These are phyloP conservation scores for Pythium volutum DNA, from an alignment of 352 stramenopile species.

Conservation along the genomic window DNA sequence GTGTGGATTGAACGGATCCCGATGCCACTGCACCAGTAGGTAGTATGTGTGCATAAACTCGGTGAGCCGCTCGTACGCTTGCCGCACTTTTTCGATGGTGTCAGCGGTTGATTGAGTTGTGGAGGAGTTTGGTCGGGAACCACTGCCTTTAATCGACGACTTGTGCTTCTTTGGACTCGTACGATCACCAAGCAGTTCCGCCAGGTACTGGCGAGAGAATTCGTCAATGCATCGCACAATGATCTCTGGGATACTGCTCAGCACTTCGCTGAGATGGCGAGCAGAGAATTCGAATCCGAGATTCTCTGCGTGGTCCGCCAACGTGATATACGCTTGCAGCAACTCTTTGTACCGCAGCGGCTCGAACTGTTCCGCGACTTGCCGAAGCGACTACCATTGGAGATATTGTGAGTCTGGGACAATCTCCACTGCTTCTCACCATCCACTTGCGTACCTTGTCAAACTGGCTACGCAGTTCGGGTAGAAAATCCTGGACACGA, in stretches of 20 bases:
- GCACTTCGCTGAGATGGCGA: constrained; percentile 56
- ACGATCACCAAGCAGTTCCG: constrained; percentile 36
- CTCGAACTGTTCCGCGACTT: constrained; percentile 69
- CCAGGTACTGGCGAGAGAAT: constrained; percentile 49
- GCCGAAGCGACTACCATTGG: constrained; percentile 51
- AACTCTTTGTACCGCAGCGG: constrained; percentile 74
- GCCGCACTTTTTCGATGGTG: constrained; percentile 57
- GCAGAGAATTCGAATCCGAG: constrained; percentile 79
- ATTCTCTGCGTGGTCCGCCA: constrained; percentile 74
- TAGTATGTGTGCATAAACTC: constrained; percentile 90
- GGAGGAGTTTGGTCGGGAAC: background rate
- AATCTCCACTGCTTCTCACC: background rate
- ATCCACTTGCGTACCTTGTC: constrained; percentile 41
- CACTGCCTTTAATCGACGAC: constrained; percentile 18
- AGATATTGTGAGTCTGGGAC: background rate
- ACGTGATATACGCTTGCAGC: constrained; percentile 75
- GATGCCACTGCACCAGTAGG: constrained; percentile 87
- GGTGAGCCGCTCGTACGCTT: constrained; percentile 65
- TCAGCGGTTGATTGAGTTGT: constrained; percentile 29
- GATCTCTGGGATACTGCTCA: constrained; percentile 77
- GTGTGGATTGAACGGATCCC: constrained; percentile 72
- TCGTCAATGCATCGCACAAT: constrained; percentile 78
- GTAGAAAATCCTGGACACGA: constrained; percentile 74
- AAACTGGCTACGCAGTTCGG: constrained; percentile 65
- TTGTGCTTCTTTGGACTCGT: constrained; percentile 43